Base-by-base conservation (phyloP, 257 asterid genomes). In the Nicotiana undulata region DNA sequence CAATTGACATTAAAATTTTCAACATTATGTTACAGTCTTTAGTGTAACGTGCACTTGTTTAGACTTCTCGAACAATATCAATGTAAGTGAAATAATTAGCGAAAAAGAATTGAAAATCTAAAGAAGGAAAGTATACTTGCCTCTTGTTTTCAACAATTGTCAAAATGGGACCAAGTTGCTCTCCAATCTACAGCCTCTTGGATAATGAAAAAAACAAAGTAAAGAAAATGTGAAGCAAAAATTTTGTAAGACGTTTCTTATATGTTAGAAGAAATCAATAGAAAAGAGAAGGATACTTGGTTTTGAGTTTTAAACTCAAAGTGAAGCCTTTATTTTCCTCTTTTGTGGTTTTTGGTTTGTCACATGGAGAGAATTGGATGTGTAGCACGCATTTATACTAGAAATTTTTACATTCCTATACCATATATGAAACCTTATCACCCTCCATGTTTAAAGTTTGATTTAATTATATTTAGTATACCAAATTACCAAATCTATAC, bases 101-200 rank as follows among this genome's bases (percentile, higher is more conserved):
- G 60, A 46, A 46, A 46, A 70, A 15, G 22, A 46, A 72, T 1
- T 20, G 78, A 49, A 72, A 3, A 13, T 72, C 22, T 6, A 46
- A 24, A 46, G 22, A 24, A 24, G 16, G 61, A 24, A 72, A 74
- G 78, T 74, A 15, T 9, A 74, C 78, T 24, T 49, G 60, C 78
- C 78, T 72, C 6, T 63, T 72, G 12, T 46, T 44, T 24, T 46
- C 34, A 72, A 72, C 59, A 72, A 72, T 72, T 72, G 9, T 72
- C 78, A 72, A 72, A 72, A 49, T 24, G 37, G 77, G 78, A 46
- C 77, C 58, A 66, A 15, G 77, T 70, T 24, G 40, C 24, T 72
- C 55, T 31, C 60, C 60, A 13, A 46, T 72, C 59, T 72, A 26
- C 77, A 40, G 11, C 77, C 17, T 44, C 17, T 5, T 20, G 37